These are phyloP conservation scores for Boletus reticuloceps DNA, from an alignment of 768 basidiomycete genomes.

Conservation along the genomic window DNA sequence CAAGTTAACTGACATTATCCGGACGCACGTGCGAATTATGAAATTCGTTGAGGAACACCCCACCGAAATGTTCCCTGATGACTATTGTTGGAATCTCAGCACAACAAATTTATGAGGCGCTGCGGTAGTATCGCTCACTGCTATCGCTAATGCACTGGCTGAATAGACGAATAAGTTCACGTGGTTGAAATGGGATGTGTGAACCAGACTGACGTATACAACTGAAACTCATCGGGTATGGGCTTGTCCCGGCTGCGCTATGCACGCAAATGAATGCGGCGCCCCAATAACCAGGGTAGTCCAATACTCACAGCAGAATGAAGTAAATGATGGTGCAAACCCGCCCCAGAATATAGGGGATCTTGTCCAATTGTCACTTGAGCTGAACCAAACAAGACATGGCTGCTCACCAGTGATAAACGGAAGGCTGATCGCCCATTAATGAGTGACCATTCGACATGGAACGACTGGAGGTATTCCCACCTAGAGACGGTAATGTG, in stretches of 20 bases:
- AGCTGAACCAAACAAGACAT: neutral
- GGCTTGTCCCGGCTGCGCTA: conserved; percentile 1
- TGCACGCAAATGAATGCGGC: neutral
- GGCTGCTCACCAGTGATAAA: conserved; percentile 18
- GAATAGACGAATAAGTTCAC: neutral
- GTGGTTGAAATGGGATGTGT: neutral
- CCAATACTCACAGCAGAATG: conserved; percentile 9
- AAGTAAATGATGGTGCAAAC: conserved; percentile 7
- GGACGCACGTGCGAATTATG: conserved; percentile 24
- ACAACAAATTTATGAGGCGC: neutral
- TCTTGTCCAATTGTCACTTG: conserved; percentile 1
- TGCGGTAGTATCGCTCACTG: conserved; percentile 1
- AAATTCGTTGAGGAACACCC: conserved; percentile 24
- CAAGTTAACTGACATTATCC: neutral
- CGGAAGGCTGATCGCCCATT: conserved; percentile 14
- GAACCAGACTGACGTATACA: conserved; percentile 17
- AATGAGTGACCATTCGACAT: conserved; percentile 17
- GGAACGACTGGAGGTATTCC: conserved; percentile 18
- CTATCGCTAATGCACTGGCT: neutral
- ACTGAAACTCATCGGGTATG: neutral
- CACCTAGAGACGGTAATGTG: conserved; percentile 12
- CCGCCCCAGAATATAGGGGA: conserved; percentile 23
- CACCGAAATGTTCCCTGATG: conserved; percentile 1
- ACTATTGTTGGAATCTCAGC: conserved; percentile 1
- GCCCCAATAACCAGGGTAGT: neutral